Evolutionary conservation across 2,329 filamentous ascomycete species (phyloP).

Genomic region (Aspergillus sp.): DNA sequence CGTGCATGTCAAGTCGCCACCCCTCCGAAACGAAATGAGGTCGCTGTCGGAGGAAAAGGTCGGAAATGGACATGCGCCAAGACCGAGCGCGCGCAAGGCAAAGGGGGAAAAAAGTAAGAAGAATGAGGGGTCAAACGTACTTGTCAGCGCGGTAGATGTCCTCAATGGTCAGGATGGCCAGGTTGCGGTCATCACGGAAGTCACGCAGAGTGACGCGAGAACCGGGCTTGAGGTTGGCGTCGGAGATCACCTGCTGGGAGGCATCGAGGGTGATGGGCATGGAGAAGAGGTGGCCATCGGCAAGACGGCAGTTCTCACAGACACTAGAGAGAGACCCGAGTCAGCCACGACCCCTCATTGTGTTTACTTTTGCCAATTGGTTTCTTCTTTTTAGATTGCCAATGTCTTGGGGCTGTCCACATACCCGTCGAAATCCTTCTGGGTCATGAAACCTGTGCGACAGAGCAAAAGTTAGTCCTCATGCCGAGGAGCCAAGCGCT

Average conservation of each 20-base stretch:
- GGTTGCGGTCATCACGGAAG: constrained; percentile 91
- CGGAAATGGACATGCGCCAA: background rate
- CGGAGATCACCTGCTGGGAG: constrained; percentile 69
- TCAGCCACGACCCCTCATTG: constrained; percentile 7
- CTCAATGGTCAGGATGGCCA: constrained; percentile 92
- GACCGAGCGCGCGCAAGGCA: background rate
- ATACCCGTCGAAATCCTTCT: constrained; percentile 94
- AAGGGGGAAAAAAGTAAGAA: background rate
- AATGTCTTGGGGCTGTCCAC: constrained; percentile 19
- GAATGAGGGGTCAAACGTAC: constrained; percentile 50
- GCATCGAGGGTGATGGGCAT: constrained; percentile 97
- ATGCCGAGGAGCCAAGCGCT: constrained; percentile 4
- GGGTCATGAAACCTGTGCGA: constrained; percentile 81
- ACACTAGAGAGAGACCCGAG: constrained; percentile 57
- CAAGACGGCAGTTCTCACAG: constrained; percentile 81
- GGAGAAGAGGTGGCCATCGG: constrained; percentile 85
- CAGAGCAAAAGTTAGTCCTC: constrained; percentile 13
- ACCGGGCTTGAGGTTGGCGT: constrained; percentile 72
- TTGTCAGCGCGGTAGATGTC: constrained; percentile 96
- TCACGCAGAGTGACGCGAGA: constrained; percentile 85
- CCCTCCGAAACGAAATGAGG: background rate
- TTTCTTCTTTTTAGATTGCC: background rate
- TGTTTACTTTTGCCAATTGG: background rate
- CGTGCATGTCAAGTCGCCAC: background rate
- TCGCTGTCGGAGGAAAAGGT: background rate